Conservation (phyloP, 2,329 filamentous ascomycete genomes). For the Tolypocladium ophioglossoides region DNA sequence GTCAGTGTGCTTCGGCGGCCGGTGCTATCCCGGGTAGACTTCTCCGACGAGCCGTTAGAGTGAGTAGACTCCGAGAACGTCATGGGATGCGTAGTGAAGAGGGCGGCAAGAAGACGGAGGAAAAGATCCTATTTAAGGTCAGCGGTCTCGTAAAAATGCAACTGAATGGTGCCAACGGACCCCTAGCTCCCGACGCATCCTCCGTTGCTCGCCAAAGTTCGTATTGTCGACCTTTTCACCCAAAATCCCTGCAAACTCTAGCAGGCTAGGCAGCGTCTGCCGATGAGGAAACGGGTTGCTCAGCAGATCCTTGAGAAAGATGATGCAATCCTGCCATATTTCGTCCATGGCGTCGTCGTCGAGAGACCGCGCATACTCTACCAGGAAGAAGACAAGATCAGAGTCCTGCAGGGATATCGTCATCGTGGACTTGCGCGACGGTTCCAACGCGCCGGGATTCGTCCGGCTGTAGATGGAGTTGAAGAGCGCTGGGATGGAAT, state of each 20-base stretch:
- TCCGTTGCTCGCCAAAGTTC: slow-evolving; percentile 87
- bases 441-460: slow-evolving; percentile 70
- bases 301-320: slow-evolving; percentile 80
- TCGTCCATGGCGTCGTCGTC: slow-evolving; percentile 98
- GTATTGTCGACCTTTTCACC: slow-evolving; percentile 97
- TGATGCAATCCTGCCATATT: slow-evolving; percentile 91
- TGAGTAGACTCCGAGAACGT: slow-evolving; percentile 50
- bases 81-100: slow-evolving; percentile 81
- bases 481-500: slow-evolving; percentile 88
- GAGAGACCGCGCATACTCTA: slow-evolving; percentile 79
- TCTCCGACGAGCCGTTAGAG: slow-evolving; percentile 25
- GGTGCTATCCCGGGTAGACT: slow-evolving; percentile 23
- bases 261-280: slow-evolving; percentile 73
- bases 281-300: slow-evolving; percentile 91
- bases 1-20: slow-evolving; percentile 24
- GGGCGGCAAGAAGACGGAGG: slow-evolving; percentile 76
- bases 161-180: slow-evolving; percentile 38
- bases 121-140: slow-evolving; percentile 62
- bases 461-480: slow-evolving; percentile 94
- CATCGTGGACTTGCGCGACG: slow-evolving; percentile 73
- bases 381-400: slow-evolving; percentile 79
- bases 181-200: slow-evolving; percentile 81
- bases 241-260: slow-evolving; percentile 82
- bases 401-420: slow-evolving; percentile 75
- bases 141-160: neutral